Base-by-base conservation (phyloP, 75 land plant genomes). In the Cryptomeria japonica region DNA sequence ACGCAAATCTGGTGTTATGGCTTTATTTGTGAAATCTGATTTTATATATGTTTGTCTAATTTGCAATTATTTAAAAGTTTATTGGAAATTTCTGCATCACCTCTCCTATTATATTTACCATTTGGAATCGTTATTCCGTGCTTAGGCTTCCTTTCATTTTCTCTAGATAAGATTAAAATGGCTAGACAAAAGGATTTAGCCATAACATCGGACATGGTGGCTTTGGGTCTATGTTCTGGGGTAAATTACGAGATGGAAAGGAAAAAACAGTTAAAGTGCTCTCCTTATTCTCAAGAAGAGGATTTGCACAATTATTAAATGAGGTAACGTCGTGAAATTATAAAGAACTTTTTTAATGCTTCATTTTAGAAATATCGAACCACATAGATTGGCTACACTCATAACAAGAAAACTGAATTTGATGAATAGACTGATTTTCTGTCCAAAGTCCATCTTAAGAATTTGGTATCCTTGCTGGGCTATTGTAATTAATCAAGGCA, bases 161-260 rank as follows among this genome's bases (percentile, higher is more conserved):
- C 93, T 1, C 87, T 92, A 34, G 87, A 90, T 5, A 91, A 90
- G 87, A 85, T 94, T 7, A 77, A 75, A 37, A 91, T 88, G 44
- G 92, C 93, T 5, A 91, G n/a, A n/a, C 93, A 0, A 87, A 91
- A 90, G 84, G 91, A 79, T 91, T 92, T 80, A 90, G 89, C 46
- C 90, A 88, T 87, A 53, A 34, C 31, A 93, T 92, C 58, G 93
- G 93, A 15, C 88, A 91, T 16, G 93, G 93, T 22, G 93, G 93
- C 3, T 92, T 92, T 75, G 93, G 93, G 8, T 91, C 89, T 87
- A 92, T 92, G 22, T 92, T 89, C 88, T 87, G 76, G 64, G 93
- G 92, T 25, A 73, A 75, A 55, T 36, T 91, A 16, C 73, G 68
- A 28, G 90, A 90, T 44, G 93, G 92, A 46, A 86, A 87, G 0